Evolutionary conservation across 2,329 filamentous ascomycete species (phyloP), one percentile per base, ranked within the genome.

Genomic region (Dothideomycetidae sp.): DNA sequence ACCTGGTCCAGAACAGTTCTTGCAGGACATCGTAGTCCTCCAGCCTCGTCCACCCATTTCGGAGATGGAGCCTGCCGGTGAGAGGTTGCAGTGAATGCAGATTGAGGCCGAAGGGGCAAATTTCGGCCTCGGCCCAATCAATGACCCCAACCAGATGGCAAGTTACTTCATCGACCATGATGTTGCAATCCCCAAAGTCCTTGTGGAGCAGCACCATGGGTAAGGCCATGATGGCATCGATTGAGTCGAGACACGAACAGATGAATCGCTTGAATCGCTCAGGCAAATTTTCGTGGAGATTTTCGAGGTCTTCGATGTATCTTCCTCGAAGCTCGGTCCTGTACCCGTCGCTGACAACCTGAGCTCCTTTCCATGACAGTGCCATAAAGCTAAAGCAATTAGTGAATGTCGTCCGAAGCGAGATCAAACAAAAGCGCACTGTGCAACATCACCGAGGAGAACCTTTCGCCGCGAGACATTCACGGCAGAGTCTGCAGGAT

Each of bases 121-220:
- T 33, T 39, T 39, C 31, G 10, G 36, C 36, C 29, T 39, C 36
- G 10, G 36, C 29, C 30, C 29, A 39, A 33, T 39, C 36, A 16
- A 33, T 33, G 1, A 39, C 36, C 26, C 36, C n/a, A n/a, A 26
- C 17, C 36, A 39, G 36, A n/a, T 39, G 36, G 36, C 29, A 39
- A 17, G 29, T 32, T 13, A 11, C 11, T 5, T 9, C 9, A n/a
- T 33, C 15, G 31, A 33, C 31, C 5, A 33, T 13, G 13, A 39
- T 39, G 29, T 33, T 39, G 29, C 12, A 33, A 11, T 39, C 36
- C 16, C 18, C 18, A 33, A 39, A 33, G 36, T 39, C 36, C 18
- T 32, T 39, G 29, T 39, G 36, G 29, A 31, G 15, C 15, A 39
- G 36, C 10, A 39, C 36, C 18, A 26, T 28, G 12, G 36, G 36